A percentile compares a stretch with the other conserved stretches of the same genome.
Conservation (phyloP, 148 eudicot genomes). For the Camellia japonica region DNA sequence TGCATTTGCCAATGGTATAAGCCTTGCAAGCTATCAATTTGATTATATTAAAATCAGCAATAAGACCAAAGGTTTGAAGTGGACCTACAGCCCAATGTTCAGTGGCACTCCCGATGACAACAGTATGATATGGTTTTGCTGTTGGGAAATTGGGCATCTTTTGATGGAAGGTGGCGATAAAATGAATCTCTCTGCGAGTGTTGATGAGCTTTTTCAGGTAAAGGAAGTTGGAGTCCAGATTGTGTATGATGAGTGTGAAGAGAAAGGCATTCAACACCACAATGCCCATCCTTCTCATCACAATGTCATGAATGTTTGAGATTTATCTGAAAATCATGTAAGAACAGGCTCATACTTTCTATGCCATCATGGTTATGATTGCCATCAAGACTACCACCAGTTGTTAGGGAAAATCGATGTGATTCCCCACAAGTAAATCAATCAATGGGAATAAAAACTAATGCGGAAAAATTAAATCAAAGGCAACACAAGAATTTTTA, state of each 20-base stretch:
- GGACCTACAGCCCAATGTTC: not conserved
- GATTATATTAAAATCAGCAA: not conserved
- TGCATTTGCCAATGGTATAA: not conserved
- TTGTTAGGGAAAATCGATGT: too few relatives aligned
- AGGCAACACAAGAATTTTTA: too few relatives aligned
- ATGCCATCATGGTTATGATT: too few relatives aligned
- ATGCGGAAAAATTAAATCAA: too few relatives aligned
- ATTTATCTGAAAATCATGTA: too few relatives aligned
- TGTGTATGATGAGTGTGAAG: not conserved
- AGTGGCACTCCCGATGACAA: not conserved
- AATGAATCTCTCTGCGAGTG: not conserved
- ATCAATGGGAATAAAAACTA: too few relatives aligned
- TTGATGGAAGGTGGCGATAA: slow-evolving; percentile 4
- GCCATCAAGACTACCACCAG: too few relatives aligned
- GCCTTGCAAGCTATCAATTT: not conserved
- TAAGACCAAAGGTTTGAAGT: not conserved
- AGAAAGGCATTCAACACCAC: too few relatives aligned
- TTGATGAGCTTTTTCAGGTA: not conserved
- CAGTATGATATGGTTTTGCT: not conserved
- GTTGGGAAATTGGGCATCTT: not conserved
- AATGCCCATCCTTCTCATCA: too few relatives aligned
- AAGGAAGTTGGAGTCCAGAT: not conserved
- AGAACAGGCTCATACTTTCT: too few relatives aligned
- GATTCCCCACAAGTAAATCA: too few relatives aligned
- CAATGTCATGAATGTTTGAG: too few relatives aligned